Conservation (phyloP, 139 green algal species). For the Ostreobium quekettii region DNA sequence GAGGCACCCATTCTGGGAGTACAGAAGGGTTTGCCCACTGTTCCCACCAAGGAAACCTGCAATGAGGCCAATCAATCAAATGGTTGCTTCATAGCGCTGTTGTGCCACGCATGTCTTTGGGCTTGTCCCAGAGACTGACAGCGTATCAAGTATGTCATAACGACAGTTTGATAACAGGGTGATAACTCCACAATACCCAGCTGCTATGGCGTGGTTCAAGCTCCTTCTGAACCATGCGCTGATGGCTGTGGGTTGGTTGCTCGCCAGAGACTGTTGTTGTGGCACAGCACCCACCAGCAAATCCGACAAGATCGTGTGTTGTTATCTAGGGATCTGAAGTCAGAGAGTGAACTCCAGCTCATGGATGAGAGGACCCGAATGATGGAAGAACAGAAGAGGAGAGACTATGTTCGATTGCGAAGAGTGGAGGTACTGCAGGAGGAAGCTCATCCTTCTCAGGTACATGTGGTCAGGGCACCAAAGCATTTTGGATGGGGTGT, state of each 20-base stretch:
- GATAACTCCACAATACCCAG: neutral
- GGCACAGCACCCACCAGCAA: no score
- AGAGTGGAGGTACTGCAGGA: conserved; percentile 13
- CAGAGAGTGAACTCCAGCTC: neutral
- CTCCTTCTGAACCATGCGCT: neutral
- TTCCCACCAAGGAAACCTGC: no score
- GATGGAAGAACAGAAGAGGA: conserved; percentile 14
- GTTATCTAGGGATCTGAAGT: neutral
- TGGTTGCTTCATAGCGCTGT: no score
- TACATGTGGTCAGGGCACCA: no score
- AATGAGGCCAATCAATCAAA: no score
- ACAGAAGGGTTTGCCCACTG: no score
- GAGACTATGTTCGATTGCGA: conserved; percentile 6
- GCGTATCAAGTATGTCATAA: neutral
- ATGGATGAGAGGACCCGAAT: neutral
- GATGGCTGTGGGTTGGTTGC: neutral
- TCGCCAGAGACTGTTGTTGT: no score
- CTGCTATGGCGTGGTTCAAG: neutral
- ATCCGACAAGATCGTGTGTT: no score
- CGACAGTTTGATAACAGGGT: neutral
- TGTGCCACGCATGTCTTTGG: no score
- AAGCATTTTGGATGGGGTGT: no score
- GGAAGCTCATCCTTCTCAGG: conserved; percentile 7
- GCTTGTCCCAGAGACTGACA: no score
- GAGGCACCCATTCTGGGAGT: no score